Conservation (phyloP, 2,329 filamentous ascomycete genomes). For the Arthroderma sp. region DNA sequence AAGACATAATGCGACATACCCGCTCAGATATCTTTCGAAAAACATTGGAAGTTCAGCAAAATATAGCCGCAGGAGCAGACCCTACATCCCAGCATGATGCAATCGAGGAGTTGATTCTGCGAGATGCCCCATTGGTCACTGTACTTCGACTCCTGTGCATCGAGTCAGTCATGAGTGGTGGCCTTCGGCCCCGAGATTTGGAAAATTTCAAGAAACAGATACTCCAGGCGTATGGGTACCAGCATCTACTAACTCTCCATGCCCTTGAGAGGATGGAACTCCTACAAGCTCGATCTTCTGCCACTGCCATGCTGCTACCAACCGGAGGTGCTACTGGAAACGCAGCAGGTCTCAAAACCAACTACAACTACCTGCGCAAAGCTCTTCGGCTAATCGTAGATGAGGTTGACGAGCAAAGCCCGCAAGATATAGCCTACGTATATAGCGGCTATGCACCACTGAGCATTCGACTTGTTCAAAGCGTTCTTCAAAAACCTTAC, state of each 20-base stretch:
- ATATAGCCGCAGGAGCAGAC: slow-evolving; percentile 79
- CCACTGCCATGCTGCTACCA: slow-evolving; percentile 68
- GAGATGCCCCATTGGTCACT: slow-evolving; percentile 66
- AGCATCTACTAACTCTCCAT: slow-evolving; percentile 81
- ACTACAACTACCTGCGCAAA: slow-evolving; percentile 80
- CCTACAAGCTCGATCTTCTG: slow-evolving; percentile 62
- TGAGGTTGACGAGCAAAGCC: slow-evolving; percentile 88
- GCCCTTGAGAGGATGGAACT: slow-evolving; percentile 82
- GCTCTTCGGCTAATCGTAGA: slow-evolving; percentile 81
- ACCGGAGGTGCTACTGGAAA: slow-evolving; percentile 47
- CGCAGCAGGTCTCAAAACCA: slow-evolving; percentile 58
- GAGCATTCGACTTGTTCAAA: slow-evolving; percentile 81
- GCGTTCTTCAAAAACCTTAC: slow-evolving; percentile 80
- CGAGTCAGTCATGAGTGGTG: slow-evolving; percentile 79
- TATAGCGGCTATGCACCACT: slow-evolving; percentile 95
- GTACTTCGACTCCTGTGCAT: slow-evolving; percentile 78
- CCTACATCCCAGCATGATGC: slow-evolving; percentile 77
- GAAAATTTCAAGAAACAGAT: slow-evolving; percentile 81
- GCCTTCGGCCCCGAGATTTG: slow-evolving; percentile 75
- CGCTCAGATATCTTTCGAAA: slow-evolving; percentile 79
- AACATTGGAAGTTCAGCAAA: slow-evolving; percentile 86
- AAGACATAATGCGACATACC: slow-evolving; percentile 91
- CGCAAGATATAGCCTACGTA: slow-evolving; percentile 91
- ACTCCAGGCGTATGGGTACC: slow-evolving; percentile 85
- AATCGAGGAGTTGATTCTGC: slow-evolving; percentile 88